Evolutionary conservation across 129 eudicot genomes (phyloP).

Genomic region (Flaveria brownii): DNA sequence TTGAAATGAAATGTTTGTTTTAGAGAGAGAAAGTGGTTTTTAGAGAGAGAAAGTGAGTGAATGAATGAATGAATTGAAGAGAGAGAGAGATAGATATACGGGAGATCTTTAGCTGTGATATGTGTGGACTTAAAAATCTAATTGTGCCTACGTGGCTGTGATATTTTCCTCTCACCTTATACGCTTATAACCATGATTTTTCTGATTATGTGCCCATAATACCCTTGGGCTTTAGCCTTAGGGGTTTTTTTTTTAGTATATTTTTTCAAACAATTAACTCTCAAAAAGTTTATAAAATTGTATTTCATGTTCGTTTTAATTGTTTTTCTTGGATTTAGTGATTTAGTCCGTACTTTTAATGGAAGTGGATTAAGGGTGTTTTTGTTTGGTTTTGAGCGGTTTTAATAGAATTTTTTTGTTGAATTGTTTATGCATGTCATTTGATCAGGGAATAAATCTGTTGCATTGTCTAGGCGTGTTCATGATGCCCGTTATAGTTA

Average conservation of each 20-base stretch:
- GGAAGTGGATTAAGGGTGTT: no score
- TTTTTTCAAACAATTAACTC: no score
- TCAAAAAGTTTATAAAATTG: no score
- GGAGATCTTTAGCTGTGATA: slow-evolving; percentile 89
- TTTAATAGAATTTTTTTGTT: no score
- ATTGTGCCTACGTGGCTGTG: slow-evolving; percentile 75
- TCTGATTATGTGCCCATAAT: background rate
- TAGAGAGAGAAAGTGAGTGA: slow-evolving; percentile 32
- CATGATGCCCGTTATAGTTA: no score
- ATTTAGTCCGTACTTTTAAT: no score
- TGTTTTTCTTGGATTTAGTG: no score
- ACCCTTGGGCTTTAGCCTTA: background rate
- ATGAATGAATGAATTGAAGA: slow-evolving; percentile 38
- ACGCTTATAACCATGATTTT: slow-evolving; percentile 26
- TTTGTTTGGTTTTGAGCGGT: no score
- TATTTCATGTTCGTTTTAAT: no score
- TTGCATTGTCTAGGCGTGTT: no score
- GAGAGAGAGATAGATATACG: slow-evolving; percentile 18
- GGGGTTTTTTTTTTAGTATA: background rate
- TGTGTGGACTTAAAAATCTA: slow-evolving; percentile 46
- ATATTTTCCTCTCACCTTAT: slow-evolving; percentile 76
- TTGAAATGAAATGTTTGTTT: slow-evolving; percentile 24
- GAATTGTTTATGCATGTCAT: no score
- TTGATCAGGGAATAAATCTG: no score
- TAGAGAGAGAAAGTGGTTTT: slow-evolving; percentile 31